phyloP scores from a whole-genome alignment of 495 filamentous ascomycete species.

The Penicillium paxilli region DNA sequence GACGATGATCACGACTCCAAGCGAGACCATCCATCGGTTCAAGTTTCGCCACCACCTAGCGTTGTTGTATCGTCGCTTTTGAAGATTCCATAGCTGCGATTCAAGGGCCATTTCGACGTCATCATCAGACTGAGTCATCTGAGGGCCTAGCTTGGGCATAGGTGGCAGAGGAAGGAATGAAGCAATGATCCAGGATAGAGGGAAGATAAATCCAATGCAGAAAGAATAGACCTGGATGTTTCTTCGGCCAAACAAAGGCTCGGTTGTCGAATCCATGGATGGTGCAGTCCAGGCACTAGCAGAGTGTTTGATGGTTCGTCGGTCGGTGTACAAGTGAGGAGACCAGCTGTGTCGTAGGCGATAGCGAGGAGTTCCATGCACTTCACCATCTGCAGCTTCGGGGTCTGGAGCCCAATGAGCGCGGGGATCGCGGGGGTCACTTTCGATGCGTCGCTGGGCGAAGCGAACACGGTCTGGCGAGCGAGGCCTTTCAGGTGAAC shows the following conservation, averaged over 20 bases:
- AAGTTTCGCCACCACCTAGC: conserved; percentile 91
- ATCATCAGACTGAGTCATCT: conserved; percentile 26
- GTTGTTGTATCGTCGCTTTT: conserved; percentile 71
- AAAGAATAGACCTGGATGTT: conserved; percentile 89
- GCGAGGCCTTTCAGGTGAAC: conserved; percentile 20
- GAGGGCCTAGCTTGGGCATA: conserved; percentile 32
- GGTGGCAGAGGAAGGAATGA: conserved; percentile 77
- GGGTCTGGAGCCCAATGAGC: conserved; percentile 41
- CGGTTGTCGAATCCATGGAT: conserved; percentile 62
- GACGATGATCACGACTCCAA: conserved; percentile 76
- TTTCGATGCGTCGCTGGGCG: conserved; percentile 24
- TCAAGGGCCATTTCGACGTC: conserved; percentile 48
- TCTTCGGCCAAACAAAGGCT: conserved; percentile 59
- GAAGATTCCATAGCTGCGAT: conserved; percentile 43
- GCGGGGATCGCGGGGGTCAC: conserved; percentile 45
- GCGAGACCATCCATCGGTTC: conserved; percentile 80
- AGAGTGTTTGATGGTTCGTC: conserved; percentile 38
- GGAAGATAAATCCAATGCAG: conserved; percentile 81
- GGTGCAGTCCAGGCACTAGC: conserved; percentile 64
- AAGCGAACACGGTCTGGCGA: conserved; percentile 8
- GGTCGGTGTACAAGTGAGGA: conserved; percentile 70
- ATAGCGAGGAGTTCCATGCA: conserved; percentile 22
- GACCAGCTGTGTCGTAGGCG: conserved; percentile 61
- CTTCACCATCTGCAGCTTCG: conserved; percentile 20
- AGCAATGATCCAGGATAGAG: conserved; percentile 88